These are phyloP conservation scores for Cladosporium cucumerinum DNA, from an alignment of 2,329 filamentous ascomycete genomes.

Conservation along the genomic window DNA sequence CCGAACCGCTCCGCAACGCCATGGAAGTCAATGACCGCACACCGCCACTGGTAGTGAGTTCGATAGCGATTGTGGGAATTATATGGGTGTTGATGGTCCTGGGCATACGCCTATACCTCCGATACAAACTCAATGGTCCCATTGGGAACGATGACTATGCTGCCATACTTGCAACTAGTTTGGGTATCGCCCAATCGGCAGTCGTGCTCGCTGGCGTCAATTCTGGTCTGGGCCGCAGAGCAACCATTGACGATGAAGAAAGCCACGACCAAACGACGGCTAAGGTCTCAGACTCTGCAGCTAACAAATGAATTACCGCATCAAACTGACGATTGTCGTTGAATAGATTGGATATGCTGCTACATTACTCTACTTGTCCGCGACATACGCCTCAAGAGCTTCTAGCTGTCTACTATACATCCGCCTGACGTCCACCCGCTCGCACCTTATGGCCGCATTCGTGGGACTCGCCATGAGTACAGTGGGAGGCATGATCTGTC, in stretches of 20 bases:
- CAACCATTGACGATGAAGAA: not conserved
- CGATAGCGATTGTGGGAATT: constrained; percentile 19
- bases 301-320: not conserved
- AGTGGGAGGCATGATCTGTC: constrained; percentile 19
- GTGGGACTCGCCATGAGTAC: constrained; percentile 16
- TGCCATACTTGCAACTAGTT: constrained; percentile 26
- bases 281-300: not conserved
- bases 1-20: not conserved
- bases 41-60: constrained; percentile 2
- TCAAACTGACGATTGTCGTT: not conserved
- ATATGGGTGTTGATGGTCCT: constrained; percentile 27
- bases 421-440: constrained; percentile 22
- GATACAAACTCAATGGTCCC: constrained; percentile 30
- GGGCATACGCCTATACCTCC: constrained; percentile 28
- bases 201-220: constrained; percentile 22
- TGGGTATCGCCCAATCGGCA: constrained; percentile 22
- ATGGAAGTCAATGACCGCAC: not conserved
- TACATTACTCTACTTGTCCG: not conserved
- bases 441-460: constrained; percentile 22
- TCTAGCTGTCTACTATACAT: constrained; percentile 28
- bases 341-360: constrained; percentile 7
- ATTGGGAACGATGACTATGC: constrained; percentile 29
- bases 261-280: not conserved
- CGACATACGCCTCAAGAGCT: constrained; percentile 21
- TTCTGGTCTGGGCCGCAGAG: constrained; percentile 24